Conservation (phyloP, 2,329 filamentous ascomycete species). For the Penicillium sp. region DNA sequence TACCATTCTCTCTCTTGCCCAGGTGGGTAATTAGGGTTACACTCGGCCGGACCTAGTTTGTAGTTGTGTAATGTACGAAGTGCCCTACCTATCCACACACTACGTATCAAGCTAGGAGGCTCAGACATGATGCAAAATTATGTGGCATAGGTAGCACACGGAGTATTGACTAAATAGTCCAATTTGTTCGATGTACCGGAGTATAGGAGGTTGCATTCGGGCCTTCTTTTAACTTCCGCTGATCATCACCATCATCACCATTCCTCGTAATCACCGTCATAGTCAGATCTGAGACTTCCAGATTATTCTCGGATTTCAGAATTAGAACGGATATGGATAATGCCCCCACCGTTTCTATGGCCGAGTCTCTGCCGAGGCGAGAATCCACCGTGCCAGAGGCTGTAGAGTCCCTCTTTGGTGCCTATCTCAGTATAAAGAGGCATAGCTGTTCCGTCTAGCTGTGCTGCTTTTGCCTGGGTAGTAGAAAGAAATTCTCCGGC, state of each 20-base stretch:
- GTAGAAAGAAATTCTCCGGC: not conserved
- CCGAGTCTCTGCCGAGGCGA: not conserved
- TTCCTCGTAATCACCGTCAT: not conserved
- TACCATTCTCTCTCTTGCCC: not conserved
- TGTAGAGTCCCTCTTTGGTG: not conserved
- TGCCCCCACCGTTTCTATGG: not conserved
- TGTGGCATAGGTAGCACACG: not conserved
- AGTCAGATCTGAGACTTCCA: not conserved
- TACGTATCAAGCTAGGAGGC: not conserved
- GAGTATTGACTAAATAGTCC: not conserved
- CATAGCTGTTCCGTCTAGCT: not conserved
- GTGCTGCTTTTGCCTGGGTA: not conserved
- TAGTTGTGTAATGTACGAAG: too few species aligned
- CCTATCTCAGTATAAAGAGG: not conserved
- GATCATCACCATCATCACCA: not conserved
- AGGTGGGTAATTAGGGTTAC: not conserved
- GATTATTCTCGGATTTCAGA: not conserved
- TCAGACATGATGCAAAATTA: not conserved
- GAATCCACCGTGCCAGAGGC: not conserved
- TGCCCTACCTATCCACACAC: not conserved
- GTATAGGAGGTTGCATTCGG: not conserved
- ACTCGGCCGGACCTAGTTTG: not conserved
- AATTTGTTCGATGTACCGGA: not conserved
- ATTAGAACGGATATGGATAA: not conserved
- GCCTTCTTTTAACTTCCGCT: not conserved